phyloP scores from a whole-genome alignment of 192 early-diverging fungal species.

The Chytriomyces sp. region DNA sequence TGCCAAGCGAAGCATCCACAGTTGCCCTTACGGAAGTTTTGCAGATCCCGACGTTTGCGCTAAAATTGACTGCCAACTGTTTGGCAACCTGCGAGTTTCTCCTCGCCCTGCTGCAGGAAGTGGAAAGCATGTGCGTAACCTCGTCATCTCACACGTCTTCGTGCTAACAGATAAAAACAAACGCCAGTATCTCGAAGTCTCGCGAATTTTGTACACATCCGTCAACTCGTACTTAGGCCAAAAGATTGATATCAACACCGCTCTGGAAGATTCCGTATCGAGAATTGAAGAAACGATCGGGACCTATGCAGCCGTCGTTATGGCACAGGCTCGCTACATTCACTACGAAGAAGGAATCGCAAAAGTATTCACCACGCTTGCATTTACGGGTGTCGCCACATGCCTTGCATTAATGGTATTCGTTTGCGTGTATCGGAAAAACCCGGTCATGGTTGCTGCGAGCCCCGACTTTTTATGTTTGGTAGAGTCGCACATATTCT shows the following conservation, averaged over 20 bases:
- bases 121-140: not conserved
- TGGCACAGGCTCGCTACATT: not conserved
- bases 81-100: conserved; percentile 7
- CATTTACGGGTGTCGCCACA: not conserved
- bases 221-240: conserved; percentile 25
- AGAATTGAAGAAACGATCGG: conserved; percentile 11
- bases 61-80: conserved; percentile 27
- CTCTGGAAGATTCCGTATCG: not conserved
- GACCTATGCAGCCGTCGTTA: conserved; percentile 6
- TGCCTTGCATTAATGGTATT: not conserved
- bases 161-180: no score
- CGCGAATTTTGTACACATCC: conserved; percentile 2
- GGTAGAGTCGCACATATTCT: not conserved
- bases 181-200: conserved; percentile 22
- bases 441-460: not conserved
- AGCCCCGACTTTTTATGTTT: conserved; percentile 2
- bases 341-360: not conserved
- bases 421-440: not conserved
- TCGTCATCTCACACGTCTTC: no score
- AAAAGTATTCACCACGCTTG: not conserved
- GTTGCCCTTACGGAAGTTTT: not conserved
- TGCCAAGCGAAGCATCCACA: not conserved
- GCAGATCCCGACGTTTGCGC: conserved; percentile 34
- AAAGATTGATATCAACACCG: not conserved
- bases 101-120: conserved; percentile 24